Evolutionary conservation across 2,329 filamentous ascomycete genomes (phyloP), one percentile per base, ranked within the genome.

Genomic region (Monilinia vaccinii-corymbosi): DNA sequence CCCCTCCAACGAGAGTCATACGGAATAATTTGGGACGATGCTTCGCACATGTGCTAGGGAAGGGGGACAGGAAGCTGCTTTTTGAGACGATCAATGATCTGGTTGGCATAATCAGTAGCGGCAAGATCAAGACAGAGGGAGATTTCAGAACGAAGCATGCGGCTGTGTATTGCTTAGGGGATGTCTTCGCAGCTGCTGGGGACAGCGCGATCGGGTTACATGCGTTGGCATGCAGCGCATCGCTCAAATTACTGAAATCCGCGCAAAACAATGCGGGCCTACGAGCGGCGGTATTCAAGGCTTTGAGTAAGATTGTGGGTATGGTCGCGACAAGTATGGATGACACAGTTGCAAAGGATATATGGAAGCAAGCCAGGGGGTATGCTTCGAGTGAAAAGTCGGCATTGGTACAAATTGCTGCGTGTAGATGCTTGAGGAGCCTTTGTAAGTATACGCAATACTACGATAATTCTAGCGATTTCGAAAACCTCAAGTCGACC

Each of bases 81-180:
- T 97, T 95, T 71, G 94, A 99, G 74, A 95, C 91, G 0, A 88
- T 97, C 71, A 96, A 94, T 69, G 93, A 97, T 66, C 79, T 97
- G 13, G 79, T 92, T 11, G 78, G 76, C 13, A 85, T 96, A 60
- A 73, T 96, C 49, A 85, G 85, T 62, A 81, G 81, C 51, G 84
- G 87, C 23, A 97, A 96, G 73, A 79, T 79, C 38, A 88, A 87
- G 72, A 77, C 77, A 57, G 92, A 97, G 61, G 85, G 84, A 66
- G 91, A 96, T 68, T 73, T 88, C 56, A 85, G 86, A 69, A 82
- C 85, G 4, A 95, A 90, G 74, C 92, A 97, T 80, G 91, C 91
- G 7, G 93, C 93, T 25, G 87, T 89, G 44, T 84, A 87, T 71
- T 96, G 91, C 71, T 73, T 99, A 66, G 94, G 94, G 36, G 87